A percentile compares a stretch with the other conserved stretches of the same genome.
Evolutionary conservation across 163 green algal genomes (phyloP).

Genomic region (Volvox carteri): DNA sequence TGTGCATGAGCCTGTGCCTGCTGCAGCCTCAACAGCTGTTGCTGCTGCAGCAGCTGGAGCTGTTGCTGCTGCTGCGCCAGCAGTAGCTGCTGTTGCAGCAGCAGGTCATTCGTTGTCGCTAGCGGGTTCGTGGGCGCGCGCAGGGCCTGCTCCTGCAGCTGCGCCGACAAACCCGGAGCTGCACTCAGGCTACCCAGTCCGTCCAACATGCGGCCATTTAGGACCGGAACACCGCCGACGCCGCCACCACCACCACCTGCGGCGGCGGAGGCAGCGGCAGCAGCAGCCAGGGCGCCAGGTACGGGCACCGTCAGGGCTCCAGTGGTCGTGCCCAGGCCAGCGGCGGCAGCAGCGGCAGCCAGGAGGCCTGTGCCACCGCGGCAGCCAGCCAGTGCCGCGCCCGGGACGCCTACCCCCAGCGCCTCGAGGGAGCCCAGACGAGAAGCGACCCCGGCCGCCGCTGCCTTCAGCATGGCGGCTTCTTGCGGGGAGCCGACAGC

Average conservation of each 20-base stretch:
- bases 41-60: slow-evolving; percentile 37
- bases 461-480: not conserved
- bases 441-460: not conserved
- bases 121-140: not conserved
- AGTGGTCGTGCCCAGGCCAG: not conserved
- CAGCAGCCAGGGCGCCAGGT: not conserved
- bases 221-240: not conserved
- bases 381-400: not conserved
- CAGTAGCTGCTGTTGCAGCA: slow-evolving; percentile 14
- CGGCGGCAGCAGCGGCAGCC: not conserved
- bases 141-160: slow-evolving; percentile 9
- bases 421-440: slow-evolving; percentile 10
- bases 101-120: not conserved
- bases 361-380: not conserved
- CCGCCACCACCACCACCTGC: not conserved
- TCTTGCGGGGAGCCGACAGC: slow-evolving; percentile 5
- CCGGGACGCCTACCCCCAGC: not conserved
- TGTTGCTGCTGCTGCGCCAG: slow-evolving; percentile 5
- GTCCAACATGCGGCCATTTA: not conserved
- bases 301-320: not conserved
- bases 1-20: slow-evolving; percentile 18
- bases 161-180: not conserved
- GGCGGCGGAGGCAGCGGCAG: not conserved
- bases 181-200: not conserved
- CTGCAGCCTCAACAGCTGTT: slow-evolving; percentile 22